Evolutionary conservation across 352 stramenopile species (phyloP).

Genomic region (Aphanomyces astaci): DNA sequence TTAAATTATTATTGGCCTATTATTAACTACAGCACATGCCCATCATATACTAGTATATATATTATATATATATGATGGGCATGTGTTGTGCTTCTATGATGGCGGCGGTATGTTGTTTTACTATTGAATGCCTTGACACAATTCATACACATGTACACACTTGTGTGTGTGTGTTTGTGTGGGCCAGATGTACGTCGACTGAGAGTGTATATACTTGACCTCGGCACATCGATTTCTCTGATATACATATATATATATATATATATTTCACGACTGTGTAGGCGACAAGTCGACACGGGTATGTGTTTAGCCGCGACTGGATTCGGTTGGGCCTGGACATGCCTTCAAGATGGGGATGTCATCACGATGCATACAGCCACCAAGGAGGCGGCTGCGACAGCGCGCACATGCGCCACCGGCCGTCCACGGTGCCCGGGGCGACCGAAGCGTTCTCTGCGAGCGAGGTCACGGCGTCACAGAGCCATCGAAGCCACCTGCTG

Average conservation of each 20-base stretch:
- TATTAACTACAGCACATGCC: no score
- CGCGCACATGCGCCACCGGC: not conserved
- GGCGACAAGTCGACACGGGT: not conserved
- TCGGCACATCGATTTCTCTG: no score
- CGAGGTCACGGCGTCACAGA: not conserved
- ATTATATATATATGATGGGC: no score
- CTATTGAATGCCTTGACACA: not conserved
- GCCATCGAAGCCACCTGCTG: not conserved
- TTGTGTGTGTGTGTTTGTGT: no score
- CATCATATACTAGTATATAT: no score
- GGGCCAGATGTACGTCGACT: no score
- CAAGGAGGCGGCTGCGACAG: not conserved
- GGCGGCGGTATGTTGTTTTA: no score
- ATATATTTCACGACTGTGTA: not conserved
- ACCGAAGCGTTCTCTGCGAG: not conserved
- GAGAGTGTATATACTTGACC: no score
- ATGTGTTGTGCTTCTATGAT: no score
- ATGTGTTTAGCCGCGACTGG: constrained; percentile 12
- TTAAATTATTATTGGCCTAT: no score
- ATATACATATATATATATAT: not conserved
- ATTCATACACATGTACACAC: no score
- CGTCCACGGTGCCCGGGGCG: not conserved
- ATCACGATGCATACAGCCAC: constrained; percentile 1
- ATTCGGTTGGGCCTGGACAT: not conserved
- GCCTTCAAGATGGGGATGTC: not conserved